These are phyloP conservation scores for Neurospora sp. DNA, from an alignment of 495 filamentous ascomycete species.

Conservation along the genomic window DNA sequence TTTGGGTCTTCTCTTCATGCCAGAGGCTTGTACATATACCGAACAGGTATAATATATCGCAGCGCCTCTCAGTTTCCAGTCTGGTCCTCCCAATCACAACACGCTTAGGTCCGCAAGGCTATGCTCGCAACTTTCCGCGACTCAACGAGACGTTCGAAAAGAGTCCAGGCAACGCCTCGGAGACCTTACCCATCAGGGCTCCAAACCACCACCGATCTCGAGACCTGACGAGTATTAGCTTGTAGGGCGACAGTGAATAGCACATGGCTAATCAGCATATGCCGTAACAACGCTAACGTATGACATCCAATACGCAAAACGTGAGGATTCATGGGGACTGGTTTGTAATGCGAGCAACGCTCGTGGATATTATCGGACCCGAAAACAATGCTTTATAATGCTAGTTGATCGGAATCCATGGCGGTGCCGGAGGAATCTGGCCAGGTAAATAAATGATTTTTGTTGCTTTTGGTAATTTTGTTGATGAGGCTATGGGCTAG, in stretches of 20 bases:
- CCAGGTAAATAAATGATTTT: slow-evolving; percentile 36
- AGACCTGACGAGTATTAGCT: slow-evolving; percentile 44
- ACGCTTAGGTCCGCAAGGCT: slow-evolving; percentile 46
- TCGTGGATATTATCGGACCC: slow-evolving; percentile 50
- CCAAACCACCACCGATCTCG: not conserved
- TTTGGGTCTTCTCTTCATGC: not conserved
- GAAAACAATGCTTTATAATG: slow-evolving; percentile 38
- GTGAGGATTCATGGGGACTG: slow-evolving; percentile 54
- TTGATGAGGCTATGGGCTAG: slow-evolving; percentile 34
- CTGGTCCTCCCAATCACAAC: not conserved
- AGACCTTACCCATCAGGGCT: not conserved
- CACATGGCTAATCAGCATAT: slow-evolving; percentile 33
- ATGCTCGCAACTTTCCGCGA: slow-evolving; percentile 46
- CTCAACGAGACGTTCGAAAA: slow-evolving; percentile 36
- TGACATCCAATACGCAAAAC: slow-evolving; percentile 47
- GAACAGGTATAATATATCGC: slow-evolving; percentile 31
- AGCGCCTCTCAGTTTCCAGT: slow-evolving; percentile 43
- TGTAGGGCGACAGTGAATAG: slow-evolving; percentile 58
- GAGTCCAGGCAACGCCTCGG: slow-evolving; percentile 33
- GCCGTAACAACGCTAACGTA: slow-evolving; percentile 49
- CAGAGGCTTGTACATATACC: not conserved
- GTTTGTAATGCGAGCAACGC: slow-evolving; percentile 49
- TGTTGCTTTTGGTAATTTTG: slow-evolving; percentile 39
- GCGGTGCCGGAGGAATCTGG: slow-evolving; percentile 27
- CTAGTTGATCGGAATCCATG: slow-evolving; percentile 24